Percentiles rank a stretch among this genome's conserved stretches.
phyloP scores from a whole-genome alignment of 2,329 filamentous ascomycete species.

The Fusarium tricinctum region DNA sequence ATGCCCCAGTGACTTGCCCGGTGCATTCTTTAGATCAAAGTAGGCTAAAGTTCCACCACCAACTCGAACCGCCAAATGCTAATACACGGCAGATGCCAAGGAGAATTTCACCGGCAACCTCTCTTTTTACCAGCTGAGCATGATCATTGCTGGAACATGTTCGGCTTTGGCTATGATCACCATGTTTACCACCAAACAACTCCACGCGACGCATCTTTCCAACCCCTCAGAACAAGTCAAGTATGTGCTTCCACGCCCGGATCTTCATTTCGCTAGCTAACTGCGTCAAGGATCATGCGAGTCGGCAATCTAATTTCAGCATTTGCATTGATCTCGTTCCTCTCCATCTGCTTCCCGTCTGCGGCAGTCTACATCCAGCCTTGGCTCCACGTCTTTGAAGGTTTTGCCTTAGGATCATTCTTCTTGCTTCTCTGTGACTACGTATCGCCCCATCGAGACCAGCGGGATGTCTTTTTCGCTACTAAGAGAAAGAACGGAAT shows the following conservation, averaged over 20 bases:
- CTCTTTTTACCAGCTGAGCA: slow-evolving; percentile 36
- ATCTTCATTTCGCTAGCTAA: neutral
- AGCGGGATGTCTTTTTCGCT: slow-evolving; percentile 44
- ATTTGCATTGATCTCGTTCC: slow-evolving; percentile 38
- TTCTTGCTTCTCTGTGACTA: slow-evolving; percentile 46
- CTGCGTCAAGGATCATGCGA: slow-evolving; percentile 28
- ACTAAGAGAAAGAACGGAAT: slow-evolving; percentile 38
- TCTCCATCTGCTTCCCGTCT: slow-evolving; percentile 25
- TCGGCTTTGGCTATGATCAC: slow-evolving; percentile 29
- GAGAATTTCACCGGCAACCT: slow-evolving; percentile 20
- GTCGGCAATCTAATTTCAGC: slow-evolving; percentile 36
- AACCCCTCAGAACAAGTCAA: slow-evolving; percentile 45
- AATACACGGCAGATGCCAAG: slow-evolving; percentile 23
- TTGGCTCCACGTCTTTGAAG: slow-evolving; percentile 39
- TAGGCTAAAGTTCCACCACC: neutral
- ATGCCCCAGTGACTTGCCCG: slow-evolving; percentile 13
- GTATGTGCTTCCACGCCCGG: neutral
- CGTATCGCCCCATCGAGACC: slow-evolving; percentile 32
- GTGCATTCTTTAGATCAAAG: slow-evolving; percentile 22
- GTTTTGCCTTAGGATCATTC: slow-evolving; percentile 38
- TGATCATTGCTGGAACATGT: slow-evolving; percentile 40
- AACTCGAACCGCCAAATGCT: neutral
- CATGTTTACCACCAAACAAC: slow-evolving; percentile 30
- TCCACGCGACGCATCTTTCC: slow-evolving; percentile 41
- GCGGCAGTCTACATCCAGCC: slow-evolving; percentile 38